Evolutionary conservation across 2,329 filamentous ascomycete species (phyloP), one percentile per base, ranked within the genome.

Genomic region (Colletotrichum sp.): DNA sequence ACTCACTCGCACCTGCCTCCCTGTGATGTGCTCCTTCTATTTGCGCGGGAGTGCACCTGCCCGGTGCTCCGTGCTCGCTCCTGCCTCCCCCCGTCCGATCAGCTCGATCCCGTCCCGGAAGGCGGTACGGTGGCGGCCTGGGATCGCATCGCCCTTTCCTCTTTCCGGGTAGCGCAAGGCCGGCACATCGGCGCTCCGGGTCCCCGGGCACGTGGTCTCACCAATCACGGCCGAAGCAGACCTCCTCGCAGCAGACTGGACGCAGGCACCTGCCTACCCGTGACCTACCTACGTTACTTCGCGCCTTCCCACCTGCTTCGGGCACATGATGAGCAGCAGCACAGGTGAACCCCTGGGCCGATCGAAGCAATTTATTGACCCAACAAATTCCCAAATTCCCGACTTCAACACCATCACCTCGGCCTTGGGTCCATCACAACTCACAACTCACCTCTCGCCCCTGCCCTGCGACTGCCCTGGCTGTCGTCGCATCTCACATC

Each of bases 341-440:
- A 34, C 52, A 57, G 32, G 57, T 73, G 32, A 68, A 73, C 68
- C 73, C 72, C 68, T 75, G 72, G 4, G 55, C 30, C 28, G 63
- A 75, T 72, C 73, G 15, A 39, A 24, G 48, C 34, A 24, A 59
- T 28, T 16, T 67, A 28, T 64, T 30, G 64, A 59, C 57, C 62
- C 62, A 26, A 66, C 60, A n/a, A 30, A n/a, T 18, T 18, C 52
- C 36, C 62, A 64, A 59, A 59, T 26, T 28, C 32, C 39, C 28
- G 71, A 57, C 66, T 57, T 73, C 66, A 57, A 48, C 22, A 55
- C 57, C 66, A 63, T 69, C 18, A 32, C 57, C 59, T 64, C 36
- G 63, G 66, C 16, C 28, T 24, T 63, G 30, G 57, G 30, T 59
- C 26, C 55, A 24, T 59, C 55, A 44, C 57, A 28, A 30, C 52